phyloP scores from a whole-genome alignment of 208 protist genomes.

The Tritrichomonas foetus region DNA sequence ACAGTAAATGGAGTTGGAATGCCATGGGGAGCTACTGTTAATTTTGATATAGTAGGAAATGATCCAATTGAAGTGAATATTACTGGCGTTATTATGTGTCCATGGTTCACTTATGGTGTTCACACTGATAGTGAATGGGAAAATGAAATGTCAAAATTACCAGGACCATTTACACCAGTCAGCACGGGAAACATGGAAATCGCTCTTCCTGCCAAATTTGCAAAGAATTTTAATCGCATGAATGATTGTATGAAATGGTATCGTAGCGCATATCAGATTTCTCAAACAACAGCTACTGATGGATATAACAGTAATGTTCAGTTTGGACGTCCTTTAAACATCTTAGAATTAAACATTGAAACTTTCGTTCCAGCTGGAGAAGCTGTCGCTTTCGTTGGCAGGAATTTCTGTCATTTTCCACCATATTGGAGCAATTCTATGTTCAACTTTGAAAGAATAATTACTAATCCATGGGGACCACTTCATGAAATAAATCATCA shows the following conservation, averaged over 20 bases:
- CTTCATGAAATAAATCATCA: background rate
- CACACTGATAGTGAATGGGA: background rate
- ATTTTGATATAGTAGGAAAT: background rate
- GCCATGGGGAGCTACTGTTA: background rate
- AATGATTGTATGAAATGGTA: background rate
- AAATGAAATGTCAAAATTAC: background rate
- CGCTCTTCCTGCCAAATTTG: background rate
- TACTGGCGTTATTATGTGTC: background rate
- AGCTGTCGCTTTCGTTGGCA: background rate
- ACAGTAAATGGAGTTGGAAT: background rate
- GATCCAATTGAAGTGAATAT: background rate
- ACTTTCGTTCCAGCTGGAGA: background rate
- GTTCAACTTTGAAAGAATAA: no score
- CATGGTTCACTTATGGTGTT: background rate
- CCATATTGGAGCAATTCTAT: background rate
- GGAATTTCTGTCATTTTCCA: background rate
- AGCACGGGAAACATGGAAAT: background rate
- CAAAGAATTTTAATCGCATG: background rate
- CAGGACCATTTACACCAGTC: background rate
- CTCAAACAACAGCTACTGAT: background rate
- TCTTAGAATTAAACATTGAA: background rate
- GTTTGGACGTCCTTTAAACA: background rate
- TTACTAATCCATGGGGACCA: background rate
- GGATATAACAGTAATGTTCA: background rate
- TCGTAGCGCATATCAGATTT: background rate